phyloP scores from a whole-genome alignment of 345 rosid species.

The Lumnitzera littorea region DNA sequence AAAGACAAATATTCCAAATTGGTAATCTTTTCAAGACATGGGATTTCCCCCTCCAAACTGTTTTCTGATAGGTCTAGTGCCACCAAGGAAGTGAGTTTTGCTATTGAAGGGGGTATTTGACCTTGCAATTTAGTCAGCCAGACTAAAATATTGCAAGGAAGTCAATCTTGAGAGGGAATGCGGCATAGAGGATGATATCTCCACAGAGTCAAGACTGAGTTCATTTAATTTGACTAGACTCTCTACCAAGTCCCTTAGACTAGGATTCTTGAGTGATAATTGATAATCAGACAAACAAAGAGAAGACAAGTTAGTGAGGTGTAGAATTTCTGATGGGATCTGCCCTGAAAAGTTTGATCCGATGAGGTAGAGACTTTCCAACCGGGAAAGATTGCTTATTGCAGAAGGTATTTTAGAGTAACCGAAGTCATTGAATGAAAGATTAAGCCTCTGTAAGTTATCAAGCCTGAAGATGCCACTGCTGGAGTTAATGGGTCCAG shows the following conservation, averaged over 20 bases:
- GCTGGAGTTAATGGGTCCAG: too few species aligned
- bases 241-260: constrained; percentile 1
- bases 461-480: too few species aligned
- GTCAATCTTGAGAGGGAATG: too few species aligned
- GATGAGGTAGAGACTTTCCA: constrained; percentile 11
- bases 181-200: too few species aligned
- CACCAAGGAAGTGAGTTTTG: neutral
- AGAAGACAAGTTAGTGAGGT: constrained; percentile 4
- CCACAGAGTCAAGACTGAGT: too few species aligned
- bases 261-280: neutral
- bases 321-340: neutral
- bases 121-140: neutral
- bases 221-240: neutral
- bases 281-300: constrained; percentile 1
- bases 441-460: too few species aligned
- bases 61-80: neutral
- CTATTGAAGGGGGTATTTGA: constrained; percentile 4
- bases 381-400: constrained; percentile 5
- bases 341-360: constrained; percentile 8
- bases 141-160: too few species aligned
- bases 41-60: neutral
- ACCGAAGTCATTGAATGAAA: too few species aligned
- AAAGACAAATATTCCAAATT: too few species aligned
- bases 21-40: neutral
- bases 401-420: constrained; percentile 6